A percentile compares a stretch with the other conserved stretches of the same genome.
Evolutionary conservation across 371 early-diverging fungal genomes (phyloP).

Genomic region (Umbelopsis sp.): DNA sequence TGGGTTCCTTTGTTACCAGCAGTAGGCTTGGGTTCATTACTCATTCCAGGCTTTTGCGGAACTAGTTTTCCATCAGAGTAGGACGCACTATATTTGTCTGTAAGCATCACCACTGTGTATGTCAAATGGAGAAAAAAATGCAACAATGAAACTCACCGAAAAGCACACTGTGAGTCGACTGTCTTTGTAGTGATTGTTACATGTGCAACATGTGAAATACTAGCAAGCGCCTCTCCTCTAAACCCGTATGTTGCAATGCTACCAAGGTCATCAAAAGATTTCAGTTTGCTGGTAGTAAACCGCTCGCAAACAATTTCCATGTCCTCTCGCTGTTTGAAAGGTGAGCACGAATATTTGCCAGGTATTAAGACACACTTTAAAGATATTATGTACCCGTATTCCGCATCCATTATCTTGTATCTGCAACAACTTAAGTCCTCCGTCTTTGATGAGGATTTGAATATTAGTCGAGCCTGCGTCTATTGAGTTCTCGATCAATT

Average conservation of each 20-base stretch:
- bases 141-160: constrained; percentile 44
- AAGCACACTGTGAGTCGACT: constrained; percentile 81
- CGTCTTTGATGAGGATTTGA: constrained; percentile 80
- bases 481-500: constrained; percentile 96
- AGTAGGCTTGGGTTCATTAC: constrained; percentile 82
- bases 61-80: constrained; percentile 87
- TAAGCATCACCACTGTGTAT: not conserved
- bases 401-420: constrained; percentile 98
- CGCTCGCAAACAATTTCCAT: constrained; percentile 89
- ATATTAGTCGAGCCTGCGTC: constrained; percentile 94
- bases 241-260: constrained; percentile 95
- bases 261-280: constrained; percentile 84
- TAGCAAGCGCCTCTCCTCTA: constrained; percentile 98
- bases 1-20: constrained; percentile 94
- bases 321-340: constrained; percentile 63
- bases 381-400: constrained; percentile 60
- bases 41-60: constrained; percentile 70
- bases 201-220: constrained; percentile 93
- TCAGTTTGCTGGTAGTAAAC: constrained; percentile 96
- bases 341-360: not conserved
- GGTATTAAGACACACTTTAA: constrained; percentile 6
- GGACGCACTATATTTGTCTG: constrained; percentile 54
- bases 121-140: too few species aligned
- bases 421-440: constrained; percentile 89
- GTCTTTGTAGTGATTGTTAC: constrained; percentile 90